These are phyloP conservation scores for Cardamine resedifolia DNA, from an alignment of 345 rosid genomes.

Conservation along the genomic window DNA sequence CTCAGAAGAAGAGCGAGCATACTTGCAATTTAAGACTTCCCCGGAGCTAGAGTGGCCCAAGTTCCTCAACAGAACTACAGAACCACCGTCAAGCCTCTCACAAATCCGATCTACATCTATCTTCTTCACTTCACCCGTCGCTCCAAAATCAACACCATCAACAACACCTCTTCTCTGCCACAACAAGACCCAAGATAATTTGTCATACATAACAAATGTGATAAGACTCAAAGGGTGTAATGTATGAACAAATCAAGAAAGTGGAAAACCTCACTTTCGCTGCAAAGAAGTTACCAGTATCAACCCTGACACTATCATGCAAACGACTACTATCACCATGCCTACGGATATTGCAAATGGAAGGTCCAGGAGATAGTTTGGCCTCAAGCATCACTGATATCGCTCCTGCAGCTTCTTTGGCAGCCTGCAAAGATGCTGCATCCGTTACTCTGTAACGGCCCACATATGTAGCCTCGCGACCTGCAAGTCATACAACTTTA, in stretches of 20 bases:
- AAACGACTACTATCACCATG: constrained; percentile 88
- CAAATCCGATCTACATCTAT: constrained; percentile 76
- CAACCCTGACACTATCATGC: constrained; percentile 97
- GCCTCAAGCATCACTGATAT: constrained; percentile 90
- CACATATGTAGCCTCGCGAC: constrained; percentile 60
- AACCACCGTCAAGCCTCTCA: constrained; percentile 91
- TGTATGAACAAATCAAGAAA: constrained; percentile 12
- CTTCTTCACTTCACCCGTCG: constrained; percentile 94
- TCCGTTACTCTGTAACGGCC: constrained; percentile 91
- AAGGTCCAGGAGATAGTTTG: constrained; percentile 94
- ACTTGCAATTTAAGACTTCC: constrained; percentile 99
- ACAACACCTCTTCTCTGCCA: constrained; percentile 87
- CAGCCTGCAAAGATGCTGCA: constrained; percentile 73
- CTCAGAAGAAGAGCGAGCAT: constrained; percentile 32
- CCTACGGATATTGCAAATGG: constrained; percentile 79
- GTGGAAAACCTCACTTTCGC: constrained; percentile 61
- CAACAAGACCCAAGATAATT: constrained; percentile 10
- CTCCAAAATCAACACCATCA: constrained; percentile 91
- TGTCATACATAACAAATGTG: background rate
- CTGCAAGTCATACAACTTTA: constrained; percentile 43
- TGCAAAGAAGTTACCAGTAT: constrained; percentile 95
- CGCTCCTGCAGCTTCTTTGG: constrained; percentile 94
- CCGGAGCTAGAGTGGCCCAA: constrained; percentile 97
- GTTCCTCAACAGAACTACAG: constrained; percentile 80
- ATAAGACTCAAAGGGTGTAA: background rate